Percentiles rank a stretch among this genome's conserved stretches.
phyloP scores from a whole-genome alignment of 192 early-diverging fungal genomes.

The Glomus cerebriforme region DNA sequence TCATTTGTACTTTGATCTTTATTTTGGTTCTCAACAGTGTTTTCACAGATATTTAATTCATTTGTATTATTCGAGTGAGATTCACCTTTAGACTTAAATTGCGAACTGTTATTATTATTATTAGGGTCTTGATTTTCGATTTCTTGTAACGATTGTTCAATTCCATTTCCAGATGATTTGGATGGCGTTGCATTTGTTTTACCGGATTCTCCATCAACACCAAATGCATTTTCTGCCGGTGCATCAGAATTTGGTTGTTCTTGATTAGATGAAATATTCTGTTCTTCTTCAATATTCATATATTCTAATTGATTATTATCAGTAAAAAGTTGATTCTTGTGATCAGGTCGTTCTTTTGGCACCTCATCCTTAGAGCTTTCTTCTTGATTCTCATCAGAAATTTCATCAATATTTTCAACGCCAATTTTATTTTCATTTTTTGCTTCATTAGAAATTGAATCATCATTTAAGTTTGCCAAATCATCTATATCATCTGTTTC shows the following conservation, averaged over 20 bases:
- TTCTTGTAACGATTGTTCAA: background rate
- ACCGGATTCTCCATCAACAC: constrained; percentile 66
- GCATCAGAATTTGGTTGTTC: constrained; percentile 51
- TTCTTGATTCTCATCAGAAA: constrained; percentile 36
- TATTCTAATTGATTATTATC: constrained; percentile 33
- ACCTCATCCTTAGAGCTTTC: constrained; percentile 37
- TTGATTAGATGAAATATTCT: constrained; percentile 47
- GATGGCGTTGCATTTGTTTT: constrained; percentile 43
- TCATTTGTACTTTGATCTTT: constrained; percentile 46
- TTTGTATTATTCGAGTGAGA: constrained; percentile 45
- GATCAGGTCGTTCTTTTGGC: constrained; percentile 32
- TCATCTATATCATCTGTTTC: constrained; percentile 32
- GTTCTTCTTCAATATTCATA: constrained; percentile 49
- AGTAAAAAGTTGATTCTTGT: background rate
- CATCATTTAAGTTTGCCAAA: constrained; percentile 36
- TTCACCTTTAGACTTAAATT: constrained; percentile 38
- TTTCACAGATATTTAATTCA: constrained; percentile 38
- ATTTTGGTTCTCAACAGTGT: constrained; percentile 46
- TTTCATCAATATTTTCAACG: constrained; percentile 31
- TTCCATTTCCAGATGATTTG: background rate
- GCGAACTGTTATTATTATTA: background rate
- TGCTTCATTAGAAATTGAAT: constrained; percentile 39
- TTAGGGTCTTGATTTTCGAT: background rate
- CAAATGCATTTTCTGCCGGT: constrained; percentile 62
- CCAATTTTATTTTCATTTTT: constrained; percentile 43